Evolutionary conservation across 2,329 filamentous ascomycete species (phyloP), one percentile per base, ranked within the genome.

Genomic region (Pyrenochaeta sp.): DNA sequence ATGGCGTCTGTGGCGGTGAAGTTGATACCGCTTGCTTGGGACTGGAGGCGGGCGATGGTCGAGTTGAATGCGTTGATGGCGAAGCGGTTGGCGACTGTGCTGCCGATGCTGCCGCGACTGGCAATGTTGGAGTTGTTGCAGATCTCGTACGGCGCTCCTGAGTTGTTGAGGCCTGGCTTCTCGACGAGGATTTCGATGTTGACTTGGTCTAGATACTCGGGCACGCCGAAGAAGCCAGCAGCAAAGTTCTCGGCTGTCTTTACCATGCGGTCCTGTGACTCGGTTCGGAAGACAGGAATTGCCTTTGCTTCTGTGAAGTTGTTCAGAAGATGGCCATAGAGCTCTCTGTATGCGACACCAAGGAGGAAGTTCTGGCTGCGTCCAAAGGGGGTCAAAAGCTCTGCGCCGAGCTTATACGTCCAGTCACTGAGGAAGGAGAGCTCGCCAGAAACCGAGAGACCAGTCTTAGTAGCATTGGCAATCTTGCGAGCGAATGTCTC

Each of bases 251-350:
- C 50, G 1, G 61, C 63, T 3, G 63, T 65, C 47, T 66, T 65
- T 1, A 67, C 61, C 63, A 67, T 67, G 13, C 63, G 63, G 20
- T 67, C 63, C 27, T 67, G 58, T 15, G 53, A 59, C 28, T 67
- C 24, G 1, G 63, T 67, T 3, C 63, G 55, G 29, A 67, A 74
- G 11, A 75, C 71, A 14, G 73, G 72, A 30, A 75, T 54, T 4
- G 69, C 63, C 18, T 67, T 67, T 1, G 51, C 26, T 27, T 48
- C 61, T n/a, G 68, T 63, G 44, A 76, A 76, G 57, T 76, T 76
- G 48, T 75, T 76, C 28, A 77, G 68, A 9, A 76, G 64, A 32
- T 72, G 59, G 6, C 73, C 62, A 19, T 67, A 76, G n/a, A 76
- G 61, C 47, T 75, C 68, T 11, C 74, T 69, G 44, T 75, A 66